Conservation (phyloP, 177 flowering plant genomes). For the Vitis hybrid region DNA sequence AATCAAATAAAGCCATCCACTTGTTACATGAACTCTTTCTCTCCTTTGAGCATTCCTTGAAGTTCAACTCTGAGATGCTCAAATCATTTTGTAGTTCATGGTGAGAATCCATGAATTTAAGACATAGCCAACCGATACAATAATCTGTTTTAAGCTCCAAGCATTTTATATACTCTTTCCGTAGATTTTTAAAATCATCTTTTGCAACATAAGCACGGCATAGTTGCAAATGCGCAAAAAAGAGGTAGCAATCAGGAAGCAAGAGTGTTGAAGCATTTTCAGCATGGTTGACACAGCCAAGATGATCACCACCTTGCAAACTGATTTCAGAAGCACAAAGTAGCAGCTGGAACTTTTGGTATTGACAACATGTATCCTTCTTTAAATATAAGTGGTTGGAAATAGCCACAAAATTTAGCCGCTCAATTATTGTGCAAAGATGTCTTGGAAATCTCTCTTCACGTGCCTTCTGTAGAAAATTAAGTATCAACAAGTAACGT, state of each 20-base stretch:
- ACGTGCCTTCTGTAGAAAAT: conserved; percentile 69
- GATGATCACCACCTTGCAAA: conserved; percentile 51
- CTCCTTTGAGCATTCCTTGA: conserved; percentile 47
- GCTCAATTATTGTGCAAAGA: conserved; percentile 49
- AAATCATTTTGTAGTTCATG: conserved; percentile 33
- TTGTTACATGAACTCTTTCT: conserved; percentile 31
- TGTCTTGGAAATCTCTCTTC: conserved; percentile 74
- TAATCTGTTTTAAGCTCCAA: conserved; percentile 63
- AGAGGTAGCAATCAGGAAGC: conserved; percentile 49
- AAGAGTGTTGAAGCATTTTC: conserved; percentile 43
- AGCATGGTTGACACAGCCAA: conserved; percentile 50
- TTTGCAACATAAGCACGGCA: conserved; percentile 72
- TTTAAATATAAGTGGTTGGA: conserved; percentile 33
- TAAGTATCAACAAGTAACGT: conserved; percentile 66
- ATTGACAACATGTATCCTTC: conserved; percentile 30
- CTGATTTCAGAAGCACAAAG: conserved; percentile 87
- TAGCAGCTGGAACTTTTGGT: conserved; percentile 73
- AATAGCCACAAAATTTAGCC: conserved; percentile 53
- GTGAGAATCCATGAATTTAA: conserved; percentile 53
- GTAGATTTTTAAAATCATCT: conserved; percentile 34
- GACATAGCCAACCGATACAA: conserved; percentile 79
- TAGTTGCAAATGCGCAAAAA: conserved; percentile 74
- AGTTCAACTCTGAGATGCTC: conserved; percentile 31
- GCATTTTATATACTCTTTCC: conserved; percentile 57
- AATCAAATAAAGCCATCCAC: conserved; percentile 60